Conservation (phyloP, 2,329 filamentous ascomycete species). For the Aspergillus nomiae region DNA sequence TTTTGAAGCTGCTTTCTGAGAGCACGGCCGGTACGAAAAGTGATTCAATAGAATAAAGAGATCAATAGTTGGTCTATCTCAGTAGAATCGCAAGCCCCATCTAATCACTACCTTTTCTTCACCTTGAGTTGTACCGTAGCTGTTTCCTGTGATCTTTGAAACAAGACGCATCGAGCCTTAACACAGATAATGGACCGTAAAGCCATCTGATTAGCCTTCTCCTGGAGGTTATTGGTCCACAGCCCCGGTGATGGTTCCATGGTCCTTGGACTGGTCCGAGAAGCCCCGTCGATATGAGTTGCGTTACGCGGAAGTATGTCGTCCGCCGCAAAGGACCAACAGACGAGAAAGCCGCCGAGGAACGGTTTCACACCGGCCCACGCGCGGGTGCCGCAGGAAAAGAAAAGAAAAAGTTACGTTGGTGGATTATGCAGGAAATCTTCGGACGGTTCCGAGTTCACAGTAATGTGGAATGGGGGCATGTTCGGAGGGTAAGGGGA, state of each 20-base stretch:
- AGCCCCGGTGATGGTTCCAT: neutral
- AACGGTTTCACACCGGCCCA: neutral
- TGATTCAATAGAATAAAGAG: neutral
- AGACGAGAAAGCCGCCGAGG: neutral
- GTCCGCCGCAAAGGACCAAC: neutral
- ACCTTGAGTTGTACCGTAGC: neutral
- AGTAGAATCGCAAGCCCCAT: neutral
- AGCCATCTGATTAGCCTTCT: neutral
- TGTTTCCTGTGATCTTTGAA: neutral
- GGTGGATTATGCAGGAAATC: neutral
- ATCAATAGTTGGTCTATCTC: neutral
- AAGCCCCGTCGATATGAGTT: neutral
- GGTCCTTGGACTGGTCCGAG: neutral
- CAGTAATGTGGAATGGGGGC: neutral
- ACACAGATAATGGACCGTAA: neutral
- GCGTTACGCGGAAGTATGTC: neutral
- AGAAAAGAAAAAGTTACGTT: neutral
- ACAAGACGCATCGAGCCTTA: neutral
- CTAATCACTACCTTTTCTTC: neutral
- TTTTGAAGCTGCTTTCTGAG: neutral
- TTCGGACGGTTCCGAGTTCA: neutral
- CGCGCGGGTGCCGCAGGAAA: slow-evolving; percentile 13
- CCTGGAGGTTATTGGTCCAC: neutral
- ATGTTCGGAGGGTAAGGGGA: neutral
- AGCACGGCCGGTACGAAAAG: neutral